Percentiles rank a stretch among this genome's conserved stretches.
Conservation (phyloP, 805 yeast species). For the Vanderwaltozyma tropicalis region DNA sequence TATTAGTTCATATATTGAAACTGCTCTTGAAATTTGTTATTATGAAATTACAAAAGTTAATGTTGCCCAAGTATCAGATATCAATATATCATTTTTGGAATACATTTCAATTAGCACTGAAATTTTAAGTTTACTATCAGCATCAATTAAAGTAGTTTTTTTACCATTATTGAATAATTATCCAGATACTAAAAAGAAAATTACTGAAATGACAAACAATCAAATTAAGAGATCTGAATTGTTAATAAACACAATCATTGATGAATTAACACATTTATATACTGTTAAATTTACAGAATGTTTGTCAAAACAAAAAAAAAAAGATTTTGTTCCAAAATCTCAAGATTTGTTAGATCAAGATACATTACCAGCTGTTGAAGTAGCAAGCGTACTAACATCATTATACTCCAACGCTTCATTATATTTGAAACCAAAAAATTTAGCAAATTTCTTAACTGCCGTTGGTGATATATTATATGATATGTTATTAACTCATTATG, state of each 20-base stretch:
- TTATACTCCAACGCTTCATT: slow-evolving; percentile 26
- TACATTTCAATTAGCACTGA: slow-evolving; percentile 47
- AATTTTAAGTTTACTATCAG: slow-evolving; percentile 53
- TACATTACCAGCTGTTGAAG: slow-evolving; percentile 59
- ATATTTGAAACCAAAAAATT: slow-evolving; percentile 38
- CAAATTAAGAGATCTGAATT: slow-evolving; percentile 52
- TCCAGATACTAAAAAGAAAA: slow-evolving; percentile 46
- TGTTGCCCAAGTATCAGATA: slow-evolving; percentile 13
- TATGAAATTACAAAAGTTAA: slow-evolving; percentile 34
- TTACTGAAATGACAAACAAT: slow-evolving; percentile 51
- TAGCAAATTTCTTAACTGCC: slow-evolving; percentile 40
- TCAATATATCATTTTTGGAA: slow-evolving; percentile 39
- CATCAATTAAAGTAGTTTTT: slow-evolving; percentile 63
- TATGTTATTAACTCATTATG: slow-evolving; percentile 58
- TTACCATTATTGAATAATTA: slow-evolving; percentile 61
- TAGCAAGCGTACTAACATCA: slow-evolving; percentile 40
- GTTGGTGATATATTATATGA: slow-evolving; percentile 51
- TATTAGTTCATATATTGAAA: slow-evolving; percentile 64
- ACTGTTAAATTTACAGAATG: slow-evolving; percentile 40
- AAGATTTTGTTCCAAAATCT: slow-evolving; percentile 52
- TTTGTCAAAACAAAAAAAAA: slow-evolving; percentile 58
- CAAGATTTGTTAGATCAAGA: slow-evolving; percentile 41
- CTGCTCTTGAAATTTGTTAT: slow-evolving; percentile 64
- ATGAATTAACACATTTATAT: slow-evolving; percentile 46
- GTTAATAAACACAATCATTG: slow-evolving; percentile 52